Conservation (phyloP, 2,329 filamentous ascomycete species). For the Xylaria multiplex region DNA sequence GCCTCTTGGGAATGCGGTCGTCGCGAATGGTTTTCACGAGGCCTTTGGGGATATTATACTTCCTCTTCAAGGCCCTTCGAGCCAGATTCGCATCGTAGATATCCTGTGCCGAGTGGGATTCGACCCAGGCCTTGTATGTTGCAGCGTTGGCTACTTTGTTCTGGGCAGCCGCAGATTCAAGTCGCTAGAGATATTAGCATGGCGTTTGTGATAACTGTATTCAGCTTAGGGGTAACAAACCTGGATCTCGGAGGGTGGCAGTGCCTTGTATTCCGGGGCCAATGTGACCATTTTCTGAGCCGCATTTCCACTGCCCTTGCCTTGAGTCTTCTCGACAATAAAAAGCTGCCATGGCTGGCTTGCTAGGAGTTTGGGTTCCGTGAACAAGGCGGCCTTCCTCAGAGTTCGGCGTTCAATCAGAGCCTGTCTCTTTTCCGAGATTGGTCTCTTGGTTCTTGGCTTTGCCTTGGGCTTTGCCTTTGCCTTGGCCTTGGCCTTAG, state of each 20-base stretch:
- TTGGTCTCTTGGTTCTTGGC: slow-evolving; percentile 13
- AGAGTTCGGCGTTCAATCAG: slow-evolving; percentile 45
- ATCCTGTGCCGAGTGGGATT: slow-evolving; percentile 52
- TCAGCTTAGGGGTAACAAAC: slow-evolving; percentile 50
- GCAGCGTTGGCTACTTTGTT: slow-evolving; percentile 57
- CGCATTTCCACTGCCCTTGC: slow-evolving; percentile 33
- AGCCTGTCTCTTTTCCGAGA: slow-evolving; percentile 41
- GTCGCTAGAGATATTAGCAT: slow-evolving; percentile 48
- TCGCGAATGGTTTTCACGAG: slow-evolving; percentile 54
- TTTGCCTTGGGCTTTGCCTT: slow-evolving; percentile 13
- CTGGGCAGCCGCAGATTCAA: slow-evolving; percentile 49
- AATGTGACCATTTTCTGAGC: slow-evolving; percentile 44
- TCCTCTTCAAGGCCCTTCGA: slow-evolving; percentile 55
- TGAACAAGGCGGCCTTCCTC: slow-evolving; percentile 55
- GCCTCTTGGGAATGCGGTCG: slow-evolving; percentile 58
- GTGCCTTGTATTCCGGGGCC: slow-evolving; percentile 50
- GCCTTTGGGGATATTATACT: slow-evolving; percentile 46
- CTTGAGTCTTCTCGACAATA: slow-evolving; percentile 47
- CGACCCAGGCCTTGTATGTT: slow-evolving; percentile 60
- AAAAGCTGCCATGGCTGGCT: slow-evolving; percentile 53
- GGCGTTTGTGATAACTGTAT: background rate
- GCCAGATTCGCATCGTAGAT: slow-evolving; percentile 60
- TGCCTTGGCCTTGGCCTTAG: slow-evolving; percentile 6
- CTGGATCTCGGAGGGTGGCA: slow-evolving; percentile 56
- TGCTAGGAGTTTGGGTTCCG: slow-evolving; percentile 52